Evolutionary conservation across 164 flowering plant genomes (phyloP).

Genomic region (Sextonia rubra): DNA sequence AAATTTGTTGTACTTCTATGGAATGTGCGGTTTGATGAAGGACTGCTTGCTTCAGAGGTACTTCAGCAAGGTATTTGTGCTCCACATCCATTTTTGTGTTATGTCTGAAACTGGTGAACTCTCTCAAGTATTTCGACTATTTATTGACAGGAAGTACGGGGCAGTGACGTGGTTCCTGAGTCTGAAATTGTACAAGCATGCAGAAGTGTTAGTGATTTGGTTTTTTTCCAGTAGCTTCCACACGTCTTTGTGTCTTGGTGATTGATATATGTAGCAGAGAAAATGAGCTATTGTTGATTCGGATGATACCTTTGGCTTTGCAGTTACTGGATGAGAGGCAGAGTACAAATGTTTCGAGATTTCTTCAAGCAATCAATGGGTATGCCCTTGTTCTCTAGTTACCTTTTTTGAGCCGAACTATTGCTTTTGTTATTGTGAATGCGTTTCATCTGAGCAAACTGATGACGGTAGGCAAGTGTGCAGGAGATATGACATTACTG

Average conservation of each 20-base stretch:
- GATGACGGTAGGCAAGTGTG: conserved; percentile 4
- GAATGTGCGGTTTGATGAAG: conserved; percentile 79
- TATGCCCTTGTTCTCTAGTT: conserved; percentile 15
- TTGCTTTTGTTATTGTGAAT: background rate
- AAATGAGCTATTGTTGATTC: conserved; percentile 7
- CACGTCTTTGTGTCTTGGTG: background rate
- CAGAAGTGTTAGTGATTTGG: conserved; percentile 56
- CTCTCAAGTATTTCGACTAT: background rate
- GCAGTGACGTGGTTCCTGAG: conserved; percentile 53
- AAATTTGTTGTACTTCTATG: conserved; percentile 80
- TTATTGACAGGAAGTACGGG: conserved; percentile 70
- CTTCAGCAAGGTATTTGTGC: conserved; percentile 68
- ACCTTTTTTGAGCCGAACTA: background rate
- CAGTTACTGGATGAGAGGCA: conserved; percentile 84
- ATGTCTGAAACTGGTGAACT: background rate
- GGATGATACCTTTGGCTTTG: background rate
- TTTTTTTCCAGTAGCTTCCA: background rate
- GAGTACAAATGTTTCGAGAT: conserved; percentile 64
- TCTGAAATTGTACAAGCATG: conserved; percentile 83
- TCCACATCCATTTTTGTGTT: background rate
- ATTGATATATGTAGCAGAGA: background rate
- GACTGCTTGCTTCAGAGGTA: conserved; percentile 73
- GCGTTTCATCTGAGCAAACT: background rate
- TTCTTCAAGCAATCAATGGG: conserved; percentile 83
- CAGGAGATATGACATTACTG: conserved; percentile 85